Base-by-base conservation (phyloP, 495 filamentous ascomycete genomes). In the Daldinia grandis region DNA sequence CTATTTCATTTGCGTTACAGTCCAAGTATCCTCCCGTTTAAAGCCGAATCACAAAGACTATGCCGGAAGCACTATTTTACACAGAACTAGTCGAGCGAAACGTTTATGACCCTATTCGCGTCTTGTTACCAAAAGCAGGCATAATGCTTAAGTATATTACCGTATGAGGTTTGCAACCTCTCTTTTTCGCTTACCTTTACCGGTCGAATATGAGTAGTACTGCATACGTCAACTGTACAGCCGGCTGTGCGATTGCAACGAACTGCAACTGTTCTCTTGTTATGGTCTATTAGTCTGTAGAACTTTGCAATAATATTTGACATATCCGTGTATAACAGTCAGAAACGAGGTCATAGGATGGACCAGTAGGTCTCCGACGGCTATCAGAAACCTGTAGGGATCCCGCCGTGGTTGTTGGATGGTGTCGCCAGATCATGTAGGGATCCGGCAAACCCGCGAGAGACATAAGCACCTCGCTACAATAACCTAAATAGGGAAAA, bases 191-290 rank as follows among this genome's bases (percentile, higher is more conserved):
- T 53, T 62, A 19, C 57, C 50, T 30, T 33, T 62, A 19, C 61
- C 55, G 57, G 55, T 65, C 35, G 27, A 73, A 54, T 14, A 19
- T 54, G 57, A 53, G 55, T 57, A 61, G 60, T 49, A 62, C 64
- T 57, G 28, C 69, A 64, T 67, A 59, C 40, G 69, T 64, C 69
- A 62, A 72, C 37, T 25, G 49, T 53, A 37, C 65, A 69, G 57
- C 38, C 35, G 35, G 61, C 27, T 62, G 65, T 65, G 28, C 49
- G 49, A 73, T 59, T 5, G 14, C 47, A 25, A 19, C 15, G 28
- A 10, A 53, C 27, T 47, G 56, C 38, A 44, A 4, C 30, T 40
- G 42, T n/a, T 35, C 31, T 19, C 42, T 35, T n/a, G 58, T 4
- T 38, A 31, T 64, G 35, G 47, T 21, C 42, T 64, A 64, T 19